These are phyloP conservation scores for Pythium myriotylum DNA, from an alignment of 352 stramenopile species.

Conservation along the genomic window DNA sequence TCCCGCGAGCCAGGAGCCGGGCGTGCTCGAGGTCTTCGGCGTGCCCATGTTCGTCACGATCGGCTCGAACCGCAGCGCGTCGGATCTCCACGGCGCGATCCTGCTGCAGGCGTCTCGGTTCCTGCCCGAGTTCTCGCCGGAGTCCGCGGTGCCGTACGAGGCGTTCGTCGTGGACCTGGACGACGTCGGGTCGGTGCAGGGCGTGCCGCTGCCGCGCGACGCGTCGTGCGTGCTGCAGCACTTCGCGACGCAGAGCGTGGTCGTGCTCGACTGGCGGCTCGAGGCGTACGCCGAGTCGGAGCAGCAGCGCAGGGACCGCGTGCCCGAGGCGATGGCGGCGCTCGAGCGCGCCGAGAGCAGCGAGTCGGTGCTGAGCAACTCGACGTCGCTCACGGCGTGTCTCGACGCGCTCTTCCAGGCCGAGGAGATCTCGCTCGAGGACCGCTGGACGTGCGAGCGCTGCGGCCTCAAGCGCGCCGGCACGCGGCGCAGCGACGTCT, in stretches of 20 bases:
- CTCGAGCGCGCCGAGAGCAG: constrained; percentile 32
- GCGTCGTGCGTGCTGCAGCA: constrained; percentile 61
- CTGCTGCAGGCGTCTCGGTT: constrained; percentile 71
- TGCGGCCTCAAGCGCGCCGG: constrained; percentile 69
- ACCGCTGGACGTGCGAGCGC: constrained; percentile 73
- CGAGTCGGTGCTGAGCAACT: constrained; percentile 31
- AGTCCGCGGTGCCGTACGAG: constrained; percentile 43
- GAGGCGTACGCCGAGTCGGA: constrained; percentile 28
- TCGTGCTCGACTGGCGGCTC: constrained; percentile 71
- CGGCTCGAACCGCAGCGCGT: constrained; percentile 58
- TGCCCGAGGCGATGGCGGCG: constrained; percentile 29
- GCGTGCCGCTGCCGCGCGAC: constrained; percentile 47
- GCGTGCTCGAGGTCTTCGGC: constrained; percentile 56
- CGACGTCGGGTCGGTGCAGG: constrained; percentile 43
- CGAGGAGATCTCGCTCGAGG: constrained; percentile 72
- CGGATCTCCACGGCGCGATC: constrained; percentile 70
- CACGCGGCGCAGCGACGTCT: constrained; percentile 63
- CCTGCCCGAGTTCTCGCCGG: constrained; percentile 26
- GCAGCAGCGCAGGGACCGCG: constrained; percentile 31
- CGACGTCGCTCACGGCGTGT: constrained; percentile 60
- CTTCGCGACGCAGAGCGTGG: constrained; percentile 74
- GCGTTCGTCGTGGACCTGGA: constrained; percentile 66
- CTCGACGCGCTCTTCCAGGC: constrained; percentile 73
- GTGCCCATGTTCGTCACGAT: constrained; percentile 78
- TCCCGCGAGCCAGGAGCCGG: background rate